phyloP scores from a whole-genome alignment of 148 eudicot species.

The Beta vulgaris region DNA sequence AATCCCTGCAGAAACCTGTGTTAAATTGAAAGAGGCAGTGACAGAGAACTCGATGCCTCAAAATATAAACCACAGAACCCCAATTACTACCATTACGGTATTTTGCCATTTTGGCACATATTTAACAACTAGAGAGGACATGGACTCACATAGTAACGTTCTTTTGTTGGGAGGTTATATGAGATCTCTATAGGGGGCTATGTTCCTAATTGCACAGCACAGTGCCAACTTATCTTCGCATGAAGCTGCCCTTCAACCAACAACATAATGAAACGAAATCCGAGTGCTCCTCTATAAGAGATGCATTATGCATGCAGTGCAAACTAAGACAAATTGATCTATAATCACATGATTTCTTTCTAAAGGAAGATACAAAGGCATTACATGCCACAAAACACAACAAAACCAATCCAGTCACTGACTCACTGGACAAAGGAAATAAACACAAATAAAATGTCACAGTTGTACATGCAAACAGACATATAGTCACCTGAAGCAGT shows the following conservation, averaged over 20 bases:
- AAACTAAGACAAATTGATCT: not conserved
- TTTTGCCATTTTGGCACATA: not conserved
- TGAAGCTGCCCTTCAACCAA: not conserved
- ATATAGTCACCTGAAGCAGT: constrained; percentile 81
- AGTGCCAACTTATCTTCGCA: not conserved
- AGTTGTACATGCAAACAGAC: not conserved
- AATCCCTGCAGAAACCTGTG: not conserved
- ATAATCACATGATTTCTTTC: not conserved
- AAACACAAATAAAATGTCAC: not conserved
- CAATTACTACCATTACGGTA: too few species aligned
- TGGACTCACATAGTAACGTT: too few species aligned
- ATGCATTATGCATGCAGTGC: not conserved
- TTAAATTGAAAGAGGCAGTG: not conserved
- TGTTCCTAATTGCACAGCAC: not conserved
- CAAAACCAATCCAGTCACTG: not conserved
- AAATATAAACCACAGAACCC: not conserved
- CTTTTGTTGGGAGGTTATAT: too few species aligned
- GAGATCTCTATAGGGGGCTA: too few species aligned
- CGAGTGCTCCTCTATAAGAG: not conserved
- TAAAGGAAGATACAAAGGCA: not conserved
- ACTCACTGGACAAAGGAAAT: not conserved
- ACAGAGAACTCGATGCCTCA: not conserved
- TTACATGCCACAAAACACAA: not conserved
- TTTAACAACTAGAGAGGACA: not conserved
- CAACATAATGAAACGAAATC: not conserved